Base-by-base conservation (phyloP, 2,329 filamentous ascomycete genomes). In the Didymella lethalis region DNA sequence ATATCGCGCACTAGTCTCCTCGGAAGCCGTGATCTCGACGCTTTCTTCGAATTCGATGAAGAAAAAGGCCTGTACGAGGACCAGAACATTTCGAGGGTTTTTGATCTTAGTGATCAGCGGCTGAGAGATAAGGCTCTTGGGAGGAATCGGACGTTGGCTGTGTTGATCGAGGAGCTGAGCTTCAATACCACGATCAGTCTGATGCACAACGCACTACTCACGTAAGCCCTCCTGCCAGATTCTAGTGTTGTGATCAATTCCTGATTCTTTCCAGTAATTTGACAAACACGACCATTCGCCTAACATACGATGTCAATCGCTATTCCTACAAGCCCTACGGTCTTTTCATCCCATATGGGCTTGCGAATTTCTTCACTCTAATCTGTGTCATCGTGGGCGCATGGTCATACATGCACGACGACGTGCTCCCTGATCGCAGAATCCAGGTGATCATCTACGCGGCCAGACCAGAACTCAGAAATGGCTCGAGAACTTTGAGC, bases 81-180 rank as follows among this genome's bases (percentile, higher is more conserved):
- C 16, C 16, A 36, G 14, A 36, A 36, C n/a, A 14, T 36, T 14
- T 36, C 16, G 32, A 36, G 16, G 32, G n/a, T 36, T 18, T 36
- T n/a, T 7, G 16, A n/a, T n/a, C 16, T 36, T 7, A 36, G 32
- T 36, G 32, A 36, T 7, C 32, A 52, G 32, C 4, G 49, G 57
- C 36, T 63, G 25, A 55, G 49, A 31, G 63, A 62, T 36, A 63
- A 61, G 38, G 48, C 44, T 10, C 32, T 63, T 45, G 63, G 61
- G 11, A 57, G 54, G 38, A 65, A 65, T 40, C 50, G 58, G 28
- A 63, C 63, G 1, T 32, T 65, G 8, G 61, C 59, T 45, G 58
- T 62, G 4, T 40, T 63, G 36, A 63, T 65, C 32, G 63, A 65
- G 41, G 63, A 65, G 48, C 38, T 65, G 48, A 63, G 61, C 47